A percentile compares a stretch with the other conserved stretches of the same genome.
Conservation (phyloP, 441 rosid genomes). For the Erodium moschatum region DNA sequence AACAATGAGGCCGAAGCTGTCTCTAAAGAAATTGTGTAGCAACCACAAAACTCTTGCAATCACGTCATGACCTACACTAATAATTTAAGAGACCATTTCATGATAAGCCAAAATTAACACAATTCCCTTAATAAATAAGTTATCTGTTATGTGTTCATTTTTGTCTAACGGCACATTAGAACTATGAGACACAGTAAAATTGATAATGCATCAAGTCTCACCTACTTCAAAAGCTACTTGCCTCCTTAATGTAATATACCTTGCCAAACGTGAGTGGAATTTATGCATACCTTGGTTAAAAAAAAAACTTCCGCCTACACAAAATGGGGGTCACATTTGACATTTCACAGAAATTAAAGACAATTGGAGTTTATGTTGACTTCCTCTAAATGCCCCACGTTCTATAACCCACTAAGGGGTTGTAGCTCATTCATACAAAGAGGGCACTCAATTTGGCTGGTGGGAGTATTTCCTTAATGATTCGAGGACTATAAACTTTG, state of each 20-base stretch:
- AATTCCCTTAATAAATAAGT: background rate
- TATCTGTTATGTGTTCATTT: background rate
- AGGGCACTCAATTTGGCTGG: background rate
- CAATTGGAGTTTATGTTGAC: background rate
- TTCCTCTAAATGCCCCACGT: too few relatives aligned
- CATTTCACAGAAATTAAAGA: background rate
- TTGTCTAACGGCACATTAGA: background rate
- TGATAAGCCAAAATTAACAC: background rate
- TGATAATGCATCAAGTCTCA: background rate
- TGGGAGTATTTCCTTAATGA: background rate
- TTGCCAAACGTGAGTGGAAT: background rate
- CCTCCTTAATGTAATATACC: background rate
- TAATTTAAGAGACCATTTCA: background rate
- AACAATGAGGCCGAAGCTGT: background rate
- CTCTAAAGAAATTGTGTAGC: background rate
- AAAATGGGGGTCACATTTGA: background rate
- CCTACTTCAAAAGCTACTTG: background rate
- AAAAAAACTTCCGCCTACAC: background rate
- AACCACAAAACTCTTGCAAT: background rate
- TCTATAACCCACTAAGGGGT: too few relatives aligned
- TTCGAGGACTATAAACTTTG: background rate
- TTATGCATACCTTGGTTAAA: background rate
- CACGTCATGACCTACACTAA: background rate
- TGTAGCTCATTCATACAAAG: background rate
- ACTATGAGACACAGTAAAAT: background rate